phyloP scores from a whole-genome alignment of 805 yeast species.

The Wickerhamiella bombiphila region DNA sequence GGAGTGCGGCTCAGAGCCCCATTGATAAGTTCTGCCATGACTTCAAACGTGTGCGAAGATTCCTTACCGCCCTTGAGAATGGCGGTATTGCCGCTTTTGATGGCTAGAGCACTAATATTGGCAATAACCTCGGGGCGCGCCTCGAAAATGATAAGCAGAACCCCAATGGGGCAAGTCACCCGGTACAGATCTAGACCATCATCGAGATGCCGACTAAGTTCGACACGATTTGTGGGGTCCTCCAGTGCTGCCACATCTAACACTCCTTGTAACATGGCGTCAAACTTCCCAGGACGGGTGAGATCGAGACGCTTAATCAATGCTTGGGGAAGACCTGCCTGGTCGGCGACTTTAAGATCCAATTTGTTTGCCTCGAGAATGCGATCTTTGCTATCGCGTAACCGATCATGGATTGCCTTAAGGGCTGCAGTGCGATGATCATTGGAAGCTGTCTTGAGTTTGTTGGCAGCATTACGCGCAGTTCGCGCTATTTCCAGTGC shows the following conservation, averaged over 20 bases:
- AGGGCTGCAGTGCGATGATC: constrained; percentile 63
- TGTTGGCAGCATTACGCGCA: constrained; percentile 74
- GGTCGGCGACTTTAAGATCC: constrained; percentile 59
- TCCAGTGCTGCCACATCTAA: constrained; percentile 76
- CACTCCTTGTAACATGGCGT: constrained; percentile 87
- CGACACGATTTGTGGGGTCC: constrained; percentile 86
- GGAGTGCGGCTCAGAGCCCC: constrained; percentile 44
- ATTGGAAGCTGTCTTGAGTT: constrained; percentile 61
- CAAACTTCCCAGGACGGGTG: constrained; percentile 70
- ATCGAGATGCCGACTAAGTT: constrained; percentile 72
- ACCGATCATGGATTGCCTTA: constrained; percentile 53
- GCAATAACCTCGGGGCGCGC: constrained; percentile 98
- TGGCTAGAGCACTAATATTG: constrained; percentile 86
- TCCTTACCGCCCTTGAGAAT: constrained; percentile 97
- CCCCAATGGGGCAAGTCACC: constrained; percentile 91
- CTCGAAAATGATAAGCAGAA: constrained; percentile 80
- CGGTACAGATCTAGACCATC: constrained; percentile 75
- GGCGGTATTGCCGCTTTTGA: constrained; percentile 94
- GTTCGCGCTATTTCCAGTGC: constrained; percentile 46
- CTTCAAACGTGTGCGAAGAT: constrained; percentile 67
- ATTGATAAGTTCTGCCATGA: constrained; percentile 60
- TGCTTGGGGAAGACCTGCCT: constrained; percentile 49
- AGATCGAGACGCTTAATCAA: constrained; percentile 75
- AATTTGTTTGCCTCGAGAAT: constrained; percentile 58
- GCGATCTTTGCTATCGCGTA: constrained; percentile 40